Evolutionary conservation across 768 basidiomycete species (phyloP), one percentile per base, ranked within the genome.

Genomic region (Lactarius quietus): DNA sequence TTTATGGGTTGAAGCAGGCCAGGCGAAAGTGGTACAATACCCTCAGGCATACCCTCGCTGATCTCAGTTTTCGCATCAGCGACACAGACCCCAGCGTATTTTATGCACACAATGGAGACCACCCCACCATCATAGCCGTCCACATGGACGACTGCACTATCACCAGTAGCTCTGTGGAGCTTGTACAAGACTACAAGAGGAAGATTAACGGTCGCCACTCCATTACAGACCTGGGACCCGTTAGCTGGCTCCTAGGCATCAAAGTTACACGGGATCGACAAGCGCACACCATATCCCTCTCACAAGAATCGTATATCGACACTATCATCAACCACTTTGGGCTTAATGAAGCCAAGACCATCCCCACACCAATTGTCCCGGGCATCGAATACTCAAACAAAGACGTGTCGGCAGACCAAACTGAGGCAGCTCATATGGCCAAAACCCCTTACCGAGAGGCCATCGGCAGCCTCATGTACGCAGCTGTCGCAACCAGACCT

Each of bases 391-490:
- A 28, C 3, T 28, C 23, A 38, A 48, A 28, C n/a, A 14, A n/a
- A 28, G 23, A 45, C 9, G 35, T 1, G 15, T 43, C 39, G 2
- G 9, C 45, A 3, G 8, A 36, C 14, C 3, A 33, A 6, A 33
- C 36, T 10, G 73, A 74, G 0, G 61, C 68, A 15, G 69, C 70
- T 0, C 55, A 39, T 0, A 77, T 76, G 71, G 43, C 56, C 0
- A 68, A 75, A 8, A 56, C 73, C n/a, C 75, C 70, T 1, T 78
- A 76, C 38, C 64, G 69, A 1, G 64, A 73, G 57, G 72, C 69
- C 17, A 66, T 79, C 26, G 73, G 78, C 0, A 68, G 72, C 1
- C 70, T 79, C 4, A 76, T 76, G 71, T 78, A 79, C 60, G 63
- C 70, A 0, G 68, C 74, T 0, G 64, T 77, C n/a, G 71, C 70